Evolutionary conservation across 768 basidiomycete genomes (phyloP), one percentile per base, ranked within the genome.

Genomic region (Filobasidium floriforme): DNA sequence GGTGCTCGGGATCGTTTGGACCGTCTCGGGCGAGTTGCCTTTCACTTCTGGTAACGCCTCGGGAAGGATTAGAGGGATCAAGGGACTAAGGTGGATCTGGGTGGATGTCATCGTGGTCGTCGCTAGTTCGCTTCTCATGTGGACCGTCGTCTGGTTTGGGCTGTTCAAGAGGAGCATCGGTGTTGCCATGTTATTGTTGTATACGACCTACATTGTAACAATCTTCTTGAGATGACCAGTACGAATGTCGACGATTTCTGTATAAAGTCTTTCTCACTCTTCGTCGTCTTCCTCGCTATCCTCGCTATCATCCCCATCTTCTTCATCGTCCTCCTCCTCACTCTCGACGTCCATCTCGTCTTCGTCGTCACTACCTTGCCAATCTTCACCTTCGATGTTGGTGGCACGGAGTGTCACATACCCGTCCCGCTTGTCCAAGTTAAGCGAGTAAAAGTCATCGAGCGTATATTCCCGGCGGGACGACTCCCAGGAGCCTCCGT

Each of bases 401-500:
- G 85, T 87, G 57, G 83, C 80, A 76, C 88, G 89, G 72, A 92
- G 80, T 70, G 90, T 91, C 1, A 81, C 75, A 72, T 84, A 93
- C 11, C 83, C 79, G 46, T 93, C 92, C 78, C 93, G 80, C 76
- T 93, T 93, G 72, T 92, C 90, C 22, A 96, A 81, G 66, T 86
- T 84, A 12, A 96, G 78, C 1, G 84, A 81, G 77, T 91, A 82
- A 73, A 93, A 96, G 72, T 94, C 92, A 73, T 92, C 90, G 7
- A 96, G 81, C 0, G 91, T 93, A 70, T 89, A 92, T 77, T 96
- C 92, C 26, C 85, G 84, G 14, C 88, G 82, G 0, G 89, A 88
- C 18, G 85, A 83, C 77, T 94, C 92, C 70, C 85, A 88, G 19
- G 93, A 93, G 0, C 92, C 91, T 11, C 92, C 90, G 72, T 93